Conservation (phyloP, 163 green algal genomes). For the Chlorella variabilis region DNA sequence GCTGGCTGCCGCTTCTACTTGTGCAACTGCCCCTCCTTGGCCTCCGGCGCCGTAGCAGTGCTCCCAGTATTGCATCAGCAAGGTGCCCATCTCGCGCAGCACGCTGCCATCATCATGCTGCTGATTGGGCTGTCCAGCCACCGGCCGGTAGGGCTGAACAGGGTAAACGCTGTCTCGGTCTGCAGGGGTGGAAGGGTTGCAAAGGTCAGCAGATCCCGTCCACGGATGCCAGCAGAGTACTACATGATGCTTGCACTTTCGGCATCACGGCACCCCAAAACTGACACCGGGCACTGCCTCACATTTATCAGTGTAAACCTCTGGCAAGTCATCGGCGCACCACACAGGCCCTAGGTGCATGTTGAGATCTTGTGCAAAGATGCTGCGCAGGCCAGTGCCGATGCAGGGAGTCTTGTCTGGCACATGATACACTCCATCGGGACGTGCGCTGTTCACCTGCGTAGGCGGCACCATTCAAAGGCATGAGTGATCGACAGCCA, state of each 20-base stretch:
- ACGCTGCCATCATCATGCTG: conserved; percentile 30
- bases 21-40: not conserved
- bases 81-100: conserved; percentile 8
- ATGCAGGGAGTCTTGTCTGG: conserved; percentile 30
- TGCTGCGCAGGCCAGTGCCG: conserved; percentile 1
- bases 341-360: conserved; percentile 32
- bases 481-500: no score
- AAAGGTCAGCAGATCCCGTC: no score
- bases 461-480: not conserved
- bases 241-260: no score
- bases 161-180: not conserved
- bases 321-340: conserved; percentile 29
- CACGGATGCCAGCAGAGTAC: no score
- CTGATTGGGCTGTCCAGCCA: not conserved
- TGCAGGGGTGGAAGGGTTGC: not conserved
- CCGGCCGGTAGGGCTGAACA: not conserved
- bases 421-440: conserved; percentile 6
- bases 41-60: conserved; percentile 32
- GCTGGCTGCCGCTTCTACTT: not conserved
- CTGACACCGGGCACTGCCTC: not conserved
- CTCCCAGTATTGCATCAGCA: not conserved
- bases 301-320: conserved; percentile 8
- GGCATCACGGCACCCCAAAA: not conserved
- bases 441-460: conserved; percentile 22
- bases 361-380: conserved; percentile 16